These are phyloP conservation scores for Hysterangium stoloniferum DNA, from an alignment of 768 basidiomycete species.

Conservation along the genomic window DNA sequence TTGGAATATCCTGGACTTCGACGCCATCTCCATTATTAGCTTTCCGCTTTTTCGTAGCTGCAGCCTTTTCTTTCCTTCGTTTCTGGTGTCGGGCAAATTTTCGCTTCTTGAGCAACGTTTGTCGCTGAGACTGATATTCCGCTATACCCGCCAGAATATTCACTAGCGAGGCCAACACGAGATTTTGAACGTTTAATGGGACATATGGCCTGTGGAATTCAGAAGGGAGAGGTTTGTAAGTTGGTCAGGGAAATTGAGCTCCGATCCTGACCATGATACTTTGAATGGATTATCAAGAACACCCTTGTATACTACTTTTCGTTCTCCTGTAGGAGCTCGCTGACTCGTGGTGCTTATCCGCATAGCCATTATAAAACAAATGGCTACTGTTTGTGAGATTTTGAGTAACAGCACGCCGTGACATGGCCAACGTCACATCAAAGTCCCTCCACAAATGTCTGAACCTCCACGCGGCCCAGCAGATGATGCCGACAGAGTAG, in stretches of 20 bases:
- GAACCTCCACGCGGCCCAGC: conserved; percentile 9
- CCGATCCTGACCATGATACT: conserved; percentile 48
- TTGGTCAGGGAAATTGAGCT: not conserved
- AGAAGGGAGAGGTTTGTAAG: not conserved
- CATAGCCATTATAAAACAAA: not conserved
- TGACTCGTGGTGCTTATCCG: conserved; percentile 1
- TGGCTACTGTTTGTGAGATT: no score
- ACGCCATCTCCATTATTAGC: not conserved
- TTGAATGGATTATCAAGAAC: conserved; percentile 68
- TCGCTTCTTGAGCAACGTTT: not conserved
- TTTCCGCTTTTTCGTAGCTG: conserved; percentile 12
- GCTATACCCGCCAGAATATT: conserved; percentile 40
- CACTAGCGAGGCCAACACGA: conserved; percentile 43
- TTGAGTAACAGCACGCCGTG: no score
- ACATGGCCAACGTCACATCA: no score
- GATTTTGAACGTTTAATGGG: conserved; percentile 55
- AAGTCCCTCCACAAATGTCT: no score
- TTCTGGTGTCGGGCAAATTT: conserved; percentile 21
- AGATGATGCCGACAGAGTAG: conserved; percentile 76
- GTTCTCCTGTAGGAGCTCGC: conserved; percentile 29
- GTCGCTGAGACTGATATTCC: conserved; percentile 27
- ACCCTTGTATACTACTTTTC: conserved; percentile 59
- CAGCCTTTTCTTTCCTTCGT: conserved; percentile 35
- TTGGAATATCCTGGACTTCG: not conserved
- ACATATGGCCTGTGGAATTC: conserved; percentile 60